Conservation (phyloP, 371 early-diverging fungal species). For the Mortierella sp. region DNA sequence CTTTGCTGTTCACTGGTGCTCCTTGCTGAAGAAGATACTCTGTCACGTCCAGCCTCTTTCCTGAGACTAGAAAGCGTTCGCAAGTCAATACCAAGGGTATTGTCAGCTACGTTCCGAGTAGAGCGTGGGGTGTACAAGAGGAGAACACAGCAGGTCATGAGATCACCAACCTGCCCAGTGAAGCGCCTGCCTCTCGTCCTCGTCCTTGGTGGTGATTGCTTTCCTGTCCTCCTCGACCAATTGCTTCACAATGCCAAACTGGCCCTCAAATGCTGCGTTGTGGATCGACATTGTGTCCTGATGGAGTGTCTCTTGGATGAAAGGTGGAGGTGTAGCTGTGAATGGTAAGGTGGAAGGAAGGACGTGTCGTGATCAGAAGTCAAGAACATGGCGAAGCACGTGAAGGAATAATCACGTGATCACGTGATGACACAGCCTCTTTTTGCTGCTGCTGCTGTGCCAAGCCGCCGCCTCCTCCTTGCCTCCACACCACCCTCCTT, state of each 20-base stretch:
- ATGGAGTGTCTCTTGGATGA: not conserved
- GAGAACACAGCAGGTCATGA: not conserved
- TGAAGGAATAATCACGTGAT: no score
- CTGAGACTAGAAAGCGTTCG: constrained; percentile 59
- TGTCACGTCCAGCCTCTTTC: constrained; percentile 72
- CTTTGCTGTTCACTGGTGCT: constrained; percentile 62
- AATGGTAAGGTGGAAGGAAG: not conserved
- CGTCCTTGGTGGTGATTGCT: constrained; percentile 62
- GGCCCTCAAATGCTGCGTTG: constrained; percentile 66
- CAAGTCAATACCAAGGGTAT: not conserved
- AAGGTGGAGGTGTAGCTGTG: not conserved
- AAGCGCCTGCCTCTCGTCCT: constrained; percentile 50
- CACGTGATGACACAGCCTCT: no score
- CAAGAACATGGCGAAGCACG: no score
- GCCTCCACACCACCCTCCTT: no score
- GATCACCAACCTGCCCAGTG: constrained; percentile 46
- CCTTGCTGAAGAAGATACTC: constrained; percentile 72
- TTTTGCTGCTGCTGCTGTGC: no score
- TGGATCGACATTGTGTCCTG: constrained; percentile 52
- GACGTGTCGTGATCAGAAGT: not conserved
- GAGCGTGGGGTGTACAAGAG: not conserved
- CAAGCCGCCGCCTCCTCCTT: no score
- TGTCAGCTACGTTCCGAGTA: no score
- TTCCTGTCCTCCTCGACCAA: constrained; percentile 61
- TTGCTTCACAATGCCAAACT: constrained; percentile 62